phyloP scores from a whole-genome alignment of 2,329 filamentous ascomycete genomes.

The Calycina herbarum region DNA sequence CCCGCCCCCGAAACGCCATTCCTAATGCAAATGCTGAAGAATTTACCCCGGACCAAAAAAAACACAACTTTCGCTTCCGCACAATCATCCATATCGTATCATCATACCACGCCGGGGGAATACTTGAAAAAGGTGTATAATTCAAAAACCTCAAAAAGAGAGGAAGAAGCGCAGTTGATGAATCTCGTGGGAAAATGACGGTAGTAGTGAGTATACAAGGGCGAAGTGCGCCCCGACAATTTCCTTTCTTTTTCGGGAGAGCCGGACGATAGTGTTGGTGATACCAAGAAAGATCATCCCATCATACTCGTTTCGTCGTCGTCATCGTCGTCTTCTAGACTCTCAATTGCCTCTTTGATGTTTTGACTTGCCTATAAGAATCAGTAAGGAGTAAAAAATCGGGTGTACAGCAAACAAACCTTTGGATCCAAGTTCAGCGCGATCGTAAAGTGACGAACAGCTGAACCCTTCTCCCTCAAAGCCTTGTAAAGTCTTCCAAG shows the following conservation, averaged over 20 bases:
- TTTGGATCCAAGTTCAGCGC: slow-evolving; percentile 95
- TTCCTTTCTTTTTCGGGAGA: neutral
- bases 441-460: slow-evolving; percentile 93
- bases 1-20: slow-evolving; percentile 6
- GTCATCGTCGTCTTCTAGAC: slow-evolving; percentile 75
- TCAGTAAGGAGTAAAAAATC: slow-evolving; percentile 21
- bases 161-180: slow-evolving; percentile 6
- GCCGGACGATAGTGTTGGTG: neutral
- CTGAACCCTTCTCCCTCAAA: slow-evolving; percentile 70
- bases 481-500: slow-evolving; percentile 81
- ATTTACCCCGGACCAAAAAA: neutral
- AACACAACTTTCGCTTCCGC: neutral
- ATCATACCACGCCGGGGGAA: slow-evolving; percentile 16
- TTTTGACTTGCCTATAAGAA: slow-evolving; percentile 73
- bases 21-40: slow-evolving; percentile 17
- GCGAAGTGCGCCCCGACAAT: neutral
- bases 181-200: slow-evolving; percentile 1
- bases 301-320: slow-evolving; percentile 44
- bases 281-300: slow-evolving; percentile 19
- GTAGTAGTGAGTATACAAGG: neutral
- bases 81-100: slow-evolving; percentile 17
- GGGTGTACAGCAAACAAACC: slow-evolving; percentile 52
- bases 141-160: slow-evolving; percentile 8
- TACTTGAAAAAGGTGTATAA: slow-evolving; percentile 7
- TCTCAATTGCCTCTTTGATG: slow-evolving; percentile 97